Conservation (phyloP, 2,329 filamentous ascomycete genomes). For the Talaromyces pinophilus region DNA sequence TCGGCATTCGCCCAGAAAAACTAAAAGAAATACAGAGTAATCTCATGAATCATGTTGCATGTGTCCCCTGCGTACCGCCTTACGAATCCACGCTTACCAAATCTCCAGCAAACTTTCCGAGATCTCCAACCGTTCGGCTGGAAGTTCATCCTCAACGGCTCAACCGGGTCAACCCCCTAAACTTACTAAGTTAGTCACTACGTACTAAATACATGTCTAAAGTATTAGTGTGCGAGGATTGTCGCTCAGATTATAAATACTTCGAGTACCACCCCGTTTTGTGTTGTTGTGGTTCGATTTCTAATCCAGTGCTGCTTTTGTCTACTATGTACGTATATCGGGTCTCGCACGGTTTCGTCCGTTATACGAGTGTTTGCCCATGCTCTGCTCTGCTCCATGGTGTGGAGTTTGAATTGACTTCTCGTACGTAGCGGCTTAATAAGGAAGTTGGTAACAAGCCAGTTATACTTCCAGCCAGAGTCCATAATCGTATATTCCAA, state of each 20-base stretch:
- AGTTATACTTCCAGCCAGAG: no score
- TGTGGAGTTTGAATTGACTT: background rate
- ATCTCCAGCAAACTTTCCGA: background rate
- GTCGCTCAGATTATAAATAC: background rate
- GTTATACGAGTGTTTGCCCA: background rate
- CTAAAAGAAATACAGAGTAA: background rate
- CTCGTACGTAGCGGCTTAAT: background rate
- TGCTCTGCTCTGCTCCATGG: background rate
- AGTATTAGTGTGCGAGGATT: no score
- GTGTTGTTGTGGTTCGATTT: background rate
- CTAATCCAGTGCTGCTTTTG: background rate
- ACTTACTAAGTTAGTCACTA: no score
- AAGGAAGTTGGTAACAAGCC: background rate
- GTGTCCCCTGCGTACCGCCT: background rate
- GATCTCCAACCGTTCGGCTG: background rate
- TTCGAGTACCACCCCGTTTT: background rate
- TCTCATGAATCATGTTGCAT: background rate
- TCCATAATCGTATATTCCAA: background rate
- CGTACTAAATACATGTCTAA: no score
- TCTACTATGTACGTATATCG: background rate
- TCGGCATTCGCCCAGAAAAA: background rate
- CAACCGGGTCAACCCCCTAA: no score
- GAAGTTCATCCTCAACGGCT: background rate
- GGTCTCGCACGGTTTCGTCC: slow-evolving; percentile 1
- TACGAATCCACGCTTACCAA: background rate